Base-by-base conservation (phyloP, 108 stramenopile genomes). In the Hondaea fermentalgiana region DNA sequence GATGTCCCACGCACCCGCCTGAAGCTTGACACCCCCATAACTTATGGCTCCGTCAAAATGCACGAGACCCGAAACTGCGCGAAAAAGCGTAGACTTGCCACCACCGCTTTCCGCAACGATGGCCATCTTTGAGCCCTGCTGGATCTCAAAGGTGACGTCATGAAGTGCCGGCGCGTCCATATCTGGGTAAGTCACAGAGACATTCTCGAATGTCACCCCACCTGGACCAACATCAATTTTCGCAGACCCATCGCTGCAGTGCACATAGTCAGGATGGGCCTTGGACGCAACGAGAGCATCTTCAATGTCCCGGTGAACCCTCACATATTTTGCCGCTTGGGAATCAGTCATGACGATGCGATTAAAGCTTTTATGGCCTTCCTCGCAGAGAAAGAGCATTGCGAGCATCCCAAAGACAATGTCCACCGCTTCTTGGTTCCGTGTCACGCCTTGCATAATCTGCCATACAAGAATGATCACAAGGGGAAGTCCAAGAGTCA, bases 141-240 rank as follows among this genome's bases (percentile, higher is more conserved):
- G 87, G 29, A 99, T 95, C 3, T 87, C 87, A 45, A 98, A 88
- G 60, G 93, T 90, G 71, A 97, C 72, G 57, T 93, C 89, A 72
- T 92, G 89, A 72, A 97, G 90, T 8, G 96, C 96, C 16, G 60
- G 83, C 44, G 90, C 83, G 58, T 96, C 92, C 14, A 98, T 96
- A 88, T 98, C 90, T 5, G 98, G 96, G 90, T 99, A 99, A n/a
- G 94, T 88, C 92, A 99, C 98, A 4, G 88, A 76, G 4, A 99
- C 95, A 83, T 95, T 83, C 60, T 92, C 71, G 59, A 96, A 94
- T 12, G 58, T 83, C 12, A 96, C 91, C 12, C 87, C 72, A 4
- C 96, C 96, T 8, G 55, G 55, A 16, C 16, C 55, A 4, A 57
- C 4, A 8, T 57, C 55, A 16, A 3, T 16, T 8, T 8, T 3